Conservation (phyloP, 805 yeast species). For the Yamadazyma ubonensis region DNA sequence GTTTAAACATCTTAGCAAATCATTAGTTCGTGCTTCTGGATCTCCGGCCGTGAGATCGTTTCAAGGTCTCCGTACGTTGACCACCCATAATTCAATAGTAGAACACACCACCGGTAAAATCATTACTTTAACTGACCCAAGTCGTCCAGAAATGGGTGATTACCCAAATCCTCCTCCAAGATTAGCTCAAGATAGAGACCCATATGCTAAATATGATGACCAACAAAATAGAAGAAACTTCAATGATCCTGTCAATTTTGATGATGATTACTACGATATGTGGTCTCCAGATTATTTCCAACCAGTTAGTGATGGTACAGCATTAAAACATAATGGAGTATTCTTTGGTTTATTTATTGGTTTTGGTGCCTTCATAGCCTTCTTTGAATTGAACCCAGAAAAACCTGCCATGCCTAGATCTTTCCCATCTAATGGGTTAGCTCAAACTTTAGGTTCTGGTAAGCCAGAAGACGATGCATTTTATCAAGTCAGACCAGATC, state of each 20-base stretch:
- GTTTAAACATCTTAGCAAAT: slow-evolving; percentile 9
- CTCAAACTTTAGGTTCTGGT: slow-evolving; percentile 69
- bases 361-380: slow-evolving; percentile 45
- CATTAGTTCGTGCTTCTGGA: slow-evolving; percentile 3
- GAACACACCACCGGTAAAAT: slow-evolving; percentile 41
- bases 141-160: slow-evolving; percentile 47
- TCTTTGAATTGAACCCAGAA: slow-evolving; percentile 55
- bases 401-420: slow-evolving; percentile 75
- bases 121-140: slow-evolving; percentile 42
- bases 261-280: slow-evolving; percentile 72
- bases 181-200: slow-evolving; percentile 65
- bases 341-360: slow-evolving; percentile 44
- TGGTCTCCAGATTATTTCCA: slow-evolving; percentile 84
- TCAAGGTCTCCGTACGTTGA: slow-evolving; percentile 20
- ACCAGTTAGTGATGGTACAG: slow-evolving; percentile 57
- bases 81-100: slow-evolving; percentile 37
- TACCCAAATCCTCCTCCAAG: slow-evolving; percentile 62
- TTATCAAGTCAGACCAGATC: slow-evolving; percentile 42
- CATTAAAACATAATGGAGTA: slow-evolving; percentile 54
- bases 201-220: slow-evolving; percentile 73
- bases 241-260: slow-evolving; percentile 67
- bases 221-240: slow-evolving; percentile 78
- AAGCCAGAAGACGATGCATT: slow-evolving; percentile 44
- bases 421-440: slow-evolving; percentile 74
- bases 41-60: neutral